Evolutionary conservation across 192 early-diverging fungal genomes (phyloP), one percentile per base, ranked within the genome.

Genomic region (Gigaspora rosea): DNA sequence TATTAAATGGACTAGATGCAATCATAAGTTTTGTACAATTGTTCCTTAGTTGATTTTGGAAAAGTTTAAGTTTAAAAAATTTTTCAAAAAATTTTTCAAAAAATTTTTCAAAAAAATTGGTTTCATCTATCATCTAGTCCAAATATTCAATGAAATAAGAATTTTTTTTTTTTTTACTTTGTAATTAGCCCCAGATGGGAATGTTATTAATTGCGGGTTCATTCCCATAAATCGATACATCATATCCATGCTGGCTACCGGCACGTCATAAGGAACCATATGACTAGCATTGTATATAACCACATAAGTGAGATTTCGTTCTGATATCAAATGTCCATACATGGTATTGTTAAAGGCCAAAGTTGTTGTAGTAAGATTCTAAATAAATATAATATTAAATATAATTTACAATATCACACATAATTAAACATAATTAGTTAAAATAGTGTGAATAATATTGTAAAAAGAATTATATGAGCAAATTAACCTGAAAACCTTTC

Each of bases 201-300:
- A 49, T 11, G 46, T 62, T 27, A 78, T 75, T 46, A 63, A 50
- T 33, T 82, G 33, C 64, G 68, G 18, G 54, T 83, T 79, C 16
- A 89, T 59, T 27, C 82, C 85, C 52, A 98, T 85, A 86, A 95
- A 98, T 59, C 89, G 83, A 84, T 94, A 95, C 80, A 98, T 93
- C 90, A 98, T 93, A 81, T 96, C 96, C 35, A 90, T 75, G 32
- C 90, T 86, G 71, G 84, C 89, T 67, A 88, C 78, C 16, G 95
- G 94, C 80, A 91, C 89, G 79, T 98, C 96, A 73, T 96, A 95
- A 9, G 95, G 95, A 15, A 88, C 91, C 94, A 95, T 95, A 59
- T 95, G 94, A 4, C 95, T 94, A 41, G 92, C 93, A 65, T 91
- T 94, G 81, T 92, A 93, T 47, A 97, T 86, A 7, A 92, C 83